Evolutionary conservation across 2,329 filamentous ascomycete species (phyloP), one percentile per base, ranked within the genome.

Genomic region (Stemphylium lycopersici): DNA sequence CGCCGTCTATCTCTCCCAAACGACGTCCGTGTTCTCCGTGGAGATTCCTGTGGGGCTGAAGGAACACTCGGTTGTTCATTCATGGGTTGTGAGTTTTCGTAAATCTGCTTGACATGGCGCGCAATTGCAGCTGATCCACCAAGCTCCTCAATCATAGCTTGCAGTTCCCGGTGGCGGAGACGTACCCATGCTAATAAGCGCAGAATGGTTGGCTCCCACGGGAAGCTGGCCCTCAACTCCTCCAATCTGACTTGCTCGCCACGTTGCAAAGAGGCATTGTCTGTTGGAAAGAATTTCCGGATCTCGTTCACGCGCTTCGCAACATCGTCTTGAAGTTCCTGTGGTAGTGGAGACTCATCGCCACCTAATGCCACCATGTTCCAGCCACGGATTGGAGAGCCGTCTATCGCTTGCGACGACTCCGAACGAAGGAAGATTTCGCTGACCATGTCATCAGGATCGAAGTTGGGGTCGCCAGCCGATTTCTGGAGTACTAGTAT

Each of bases 141-240:
- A 53, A 78, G 74, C 2, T 61, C 44, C 8, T 69, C 61, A 15
- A 86, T 73, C 1, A 74, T 68, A 2, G 63, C 46, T 16, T 76
- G 67, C 37, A 87, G 76, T 54, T 85, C 80, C 5, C 68, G 62
- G 29, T 74, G 71, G 16, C 81, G 76, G 6, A 64, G 59, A 50
- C 77, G 76, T 16, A 78, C 73, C 81, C 84, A 86, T 15, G 74
- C 62, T 1, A 80, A 69, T 5, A 80, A 66, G 7, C 76, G 68
- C 0, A 78, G 58, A 5, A 82, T 65, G 47, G 85, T 83, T 2
- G 70, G 62, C 0, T 74, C 61, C 83, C 83, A 87, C 3, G 78
- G 75, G 63, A 80, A 87, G 1, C 65, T 58, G 2, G 69, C 65
- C 32, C 77, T 75, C 4, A 87, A 59, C 1, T 62, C 67, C 3